A percentile compares a stretch with the other conserved stretches of the same genome.
phyloP scores from a whole-genome alignment of 495 filamentous ascomycete species.

The Penicillium angulare region DNA sequence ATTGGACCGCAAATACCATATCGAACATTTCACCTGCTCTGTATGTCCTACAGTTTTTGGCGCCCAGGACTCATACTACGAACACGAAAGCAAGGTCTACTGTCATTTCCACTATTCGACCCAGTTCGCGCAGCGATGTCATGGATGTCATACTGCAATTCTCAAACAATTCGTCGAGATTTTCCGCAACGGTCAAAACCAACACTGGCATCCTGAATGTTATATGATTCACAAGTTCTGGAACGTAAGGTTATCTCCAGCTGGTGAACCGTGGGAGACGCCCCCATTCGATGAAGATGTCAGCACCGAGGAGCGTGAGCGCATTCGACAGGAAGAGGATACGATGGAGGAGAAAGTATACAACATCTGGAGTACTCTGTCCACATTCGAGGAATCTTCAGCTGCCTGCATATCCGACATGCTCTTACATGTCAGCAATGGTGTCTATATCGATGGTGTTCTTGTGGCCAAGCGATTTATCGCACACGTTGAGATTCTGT shows the following conservation, averaged over 20 bases:
- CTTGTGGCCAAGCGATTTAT: conserved; percentile 97
- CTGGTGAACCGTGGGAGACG: conserved; percentile 49
- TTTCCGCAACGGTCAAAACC: conserved; percentile 93
- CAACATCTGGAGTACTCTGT: conserved; percentile 96
- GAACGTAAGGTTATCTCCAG: conserved; percentile 83
- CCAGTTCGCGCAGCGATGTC: conserved; percentile 92
- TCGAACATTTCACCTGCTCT: conserved; percentile 98
- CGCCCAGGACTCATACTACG: conserved; percentile 97
- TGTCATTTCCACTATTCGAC: conserved; percentile 99
- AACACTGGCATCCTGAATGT: conserved; percentile 99
- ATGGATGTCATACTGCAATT: conserved; percentile 96
- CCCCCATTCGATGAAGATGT: conserved; percentile 58
- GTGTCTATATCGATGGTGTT: conserved; percentile 91
- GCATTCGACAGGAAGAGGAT: conserved; percentile 82
- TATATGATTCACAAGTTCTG: conserved; percentile 99
- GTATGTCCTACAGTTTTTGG: conserved; percentile 97
- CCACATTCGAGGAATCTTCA: conserved; percentile 95
- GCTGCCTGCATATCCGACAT: conserved; percentile 99
- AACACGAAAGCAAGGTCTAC: conserved; percentile 94
- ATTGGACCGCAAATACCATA: conserved; percentile 95
- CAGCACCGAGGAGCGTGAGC: conserved; percentile 69
- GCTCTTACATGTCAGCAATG: conserved; percentile 98
- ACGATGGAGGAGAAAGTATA: conserved; percentile 97
- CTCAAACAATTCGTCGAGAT: conserved; percentile 99
- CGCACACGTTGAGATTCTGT: conserved; percentile 90